Evolutionary conservation across 352 stramenopile species (phyloP), one percentile per base, ranked within the genome.

Genomic region (Phytophthora tubulina): DNA sequence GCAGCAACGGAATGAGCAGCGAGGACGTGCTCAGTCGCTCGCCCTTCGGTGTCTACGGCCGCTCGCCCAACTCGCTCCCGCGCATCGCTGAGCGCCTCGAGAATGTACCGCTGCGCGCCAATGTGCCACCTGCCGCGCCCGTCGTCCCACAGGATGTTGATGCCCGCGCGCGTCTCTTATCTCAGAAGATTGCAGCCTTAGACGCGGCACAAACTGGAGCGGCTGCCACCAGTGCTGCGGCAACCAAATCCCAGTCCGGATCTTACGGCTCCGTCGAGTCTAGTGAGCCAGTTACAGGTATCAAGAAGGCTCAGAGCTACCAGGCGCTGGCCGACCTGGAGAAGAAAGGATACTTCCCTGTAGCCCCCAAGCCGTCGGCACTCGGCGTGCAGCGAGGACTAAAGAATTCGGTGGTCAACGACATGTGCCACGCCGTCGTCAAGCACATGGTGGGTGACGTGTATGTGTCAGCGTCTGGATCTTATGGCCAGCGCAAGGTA

Each of bases 401-500:
- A 6, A 96, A 95, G 59, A 80, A 96, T 72, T 96, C 89, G 57
- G 89, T 96, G 38, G 85, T 96, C 57, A 94, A 96, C 74, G 89
- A 96, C 55, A 96, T 96, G 89, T 96, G 89, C 64, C 85, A 85
- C 41, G 89, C 89, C 0, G 89, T 96, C 0, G 89, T 93, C 48
- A 96, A 96, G 76, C 89, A 96, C 74, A 96, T 96, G 87, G 89
- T 96, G 32, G 89, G 89, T 31, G 89, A 96, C 60, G 84, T 94
- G 61, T 95, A 95, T 52, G 88, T 95, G 53, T 86, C 85, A 42
- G 87, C 85, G 0, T 90, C 85, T 0, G 82, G 78, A 0, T 86
- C 86, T 3, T 81, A 90, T 31, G 87, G 87, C 21, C 76, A 82
- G 36, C 90, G 89, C 44, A 93, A 93, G 68, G 89, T 94, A 58